Conservation (phyloP, 495 filamentous ascomycete genomes). For the Pyrenula massariospora region DNA sequence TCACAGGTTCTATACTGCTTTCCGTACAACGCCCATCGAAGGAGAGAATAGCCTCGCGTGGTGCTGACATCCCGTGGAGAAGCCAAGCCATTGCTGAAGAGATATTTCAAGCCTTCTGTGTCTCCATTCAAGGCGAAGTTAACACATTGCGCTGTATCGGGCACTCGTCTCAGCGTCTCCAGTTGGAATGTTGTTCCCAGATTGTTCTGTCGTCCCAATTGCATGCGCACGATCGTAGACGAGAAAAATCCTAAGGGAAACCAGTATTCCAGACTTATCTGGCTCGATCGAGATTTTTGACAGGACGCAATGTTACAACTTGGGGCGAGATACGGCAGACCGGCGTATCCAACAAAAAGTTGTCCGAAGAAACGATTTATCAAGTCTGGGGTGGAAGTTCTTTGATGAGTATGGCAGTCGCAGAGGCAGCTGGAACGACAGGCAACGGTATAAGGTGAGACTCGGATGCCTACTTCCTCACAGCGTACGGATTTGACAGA, state of each 20-base stretch:
- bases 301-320: background rate
- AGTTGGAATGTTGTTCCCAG: background rate
- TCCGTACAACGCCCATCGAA: background rate
- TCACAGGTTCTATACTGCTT: background rate
- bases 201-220: background rate
- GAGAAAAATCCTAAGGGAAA: background rate
- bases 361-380: background rate
- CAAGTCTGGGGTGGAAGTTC: background rate
- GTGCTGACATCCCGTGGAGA: constrained; percentile 13
- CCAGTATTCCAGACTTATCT: background rate
- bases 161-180: constrained; percentile 4
- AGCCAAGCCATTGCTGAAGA: constrained; percentile 10
- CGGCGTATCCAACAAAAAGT: background rate
- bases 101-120: constrained; percentile 12
- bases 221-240: background rate
- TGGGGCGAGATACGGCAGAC: background rate
- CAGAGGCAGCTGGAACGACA: background rate
- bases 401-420: background rate
- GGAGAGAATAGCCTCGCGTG: constrained; percentile 11
- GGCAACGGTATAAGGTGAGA: background rate
- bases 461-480: background rate
- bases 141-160: constrained; percentile 7
- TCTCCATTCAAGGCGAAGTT: constrained; percentile 12
- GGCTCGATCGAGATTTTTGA: background rate
- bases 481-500: background rate